Conservation (phyloP, 2,329 filamentous ascomycete species). For the Fusarium floridanum region DNA sequence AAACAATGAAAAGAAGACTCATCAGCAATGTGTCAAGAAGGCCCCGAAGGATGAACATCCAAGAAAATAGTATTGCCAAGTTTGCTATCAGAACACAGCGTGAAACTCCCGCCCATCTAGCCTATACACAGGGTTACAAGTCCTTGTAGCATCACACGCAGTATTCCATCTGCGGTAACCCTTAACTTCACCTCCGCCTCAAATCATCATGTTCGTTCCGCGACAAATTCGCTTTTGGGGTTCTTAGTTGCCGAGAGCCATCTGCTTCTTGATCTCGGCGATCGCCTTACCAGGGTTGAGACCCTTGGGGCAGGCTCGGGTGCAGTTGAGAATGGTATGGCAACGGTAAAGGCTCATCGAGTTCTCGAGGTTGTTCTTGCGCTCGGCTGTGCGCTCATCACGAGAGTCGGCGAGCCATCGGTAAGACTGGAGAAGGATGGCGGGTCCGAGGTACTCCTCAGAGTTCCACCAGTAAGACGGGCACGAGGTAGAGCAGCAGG, state of each 20-base stretch:
- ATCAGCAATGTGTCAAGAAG: background rate
- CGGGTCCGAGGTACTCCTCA: slow-evolving; percentile 97
- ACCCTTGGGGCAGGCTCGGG: slow-evolving; percentile 97
- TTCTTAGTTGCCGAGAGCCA: slow-evolving; percentile 69
- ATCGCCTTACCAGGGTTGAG: slow-evolving; percentile 96
- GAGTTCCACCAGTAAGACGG: slow-evolving; percentile 99
- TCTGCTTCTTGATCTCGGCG: slow-evolving; percentile 98
- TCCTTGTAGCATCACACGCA: slow-evolving; percentile 44
- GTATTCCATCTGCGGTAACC: slow-evolving; percentile 39
- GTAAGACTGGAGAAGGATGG: slow-evolving; percentile 97
- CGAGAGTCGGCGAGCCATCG: slow-evolving; percentile 96
- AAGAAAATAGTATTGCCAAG: slow-evolving; percentile 45
- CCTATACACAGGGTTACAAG: slow-evolving; percentile 47
- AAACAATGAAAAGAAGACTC: background rate
- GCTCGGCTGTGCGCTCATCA: slow-evolving; percentile 89
- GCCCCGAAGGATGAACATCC: slow-evolving; percentile 31
- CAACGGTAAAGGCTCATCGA: slow-evolving; percentile 99
- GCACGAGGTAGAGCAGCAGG: slow-evolving; percentile 98
- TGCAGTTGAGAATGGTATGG: slow-evolving; percentile 99
- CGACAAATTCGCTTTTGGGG: slow-evolving; percentile 18
- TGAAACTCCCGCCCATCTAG: slow-evolving; percentile 46
- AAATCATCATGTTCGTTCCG: slow-evolving; percentile 33
- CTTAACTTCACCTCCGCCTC: slow-evolving; percentile 31
- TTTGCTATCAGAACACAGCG: slow-evolving; percentile 46
- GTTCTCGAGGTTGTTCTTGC: slow-evolving; percentile 94